Evolutionary conservation across 805 yeast species (phyloP), one percentile per base, ranked within the genome.

Genomic region (Candida golubevii): DNA sequence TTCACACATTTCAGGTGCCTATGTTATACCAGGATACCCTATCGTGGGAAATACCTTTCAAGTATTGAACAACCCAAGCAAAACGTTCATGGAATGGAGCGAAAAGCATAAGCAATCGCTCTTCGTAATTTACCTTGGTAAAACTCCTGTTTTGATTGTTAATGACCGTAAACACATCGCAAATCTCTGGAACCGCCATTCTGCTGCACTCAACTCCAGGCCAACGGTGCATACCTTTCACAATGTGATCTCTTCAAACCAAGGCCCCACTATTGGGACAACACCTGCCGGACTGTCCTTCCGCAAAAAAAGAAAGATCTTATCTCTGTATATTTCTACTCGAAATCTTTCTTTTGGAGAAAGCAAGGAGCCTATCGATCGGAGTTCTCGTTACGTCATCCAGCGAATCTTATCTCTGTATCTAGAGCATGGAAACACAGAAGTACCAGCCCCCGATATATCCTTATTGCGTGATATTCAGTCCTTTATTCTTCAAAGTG

Each of bases 151-250:
- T 1, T 72, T 86, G 10, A 81, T 86, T 13, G 90, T 80, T n/a
- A 83, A 85, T 56, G 74, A 84, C 1, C 81, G 66, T 51, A 75
- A 72, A 4, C 74, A 83, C 7, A 79, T 82, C 1, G 59, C 62
- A 33, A 65, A 65, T 23, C 61, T 85, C 3, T 83, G 86, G 85
- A 59, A 74, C 26, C 54, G 53, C 12, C 48, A 61, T 36, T 65
- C 80, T 7, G 58, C 67, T 30, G 76, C 81, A 3, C 78, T 77
- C 47, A 82, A 79, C 53, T 85, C 91, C 1, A 66, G 95, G 35
- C 93, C 93, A 0, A 61, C 71, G 15, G 67, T 76, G 42, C 78
- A 77, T 59, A 83, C 89, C 1, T 85, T 86, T 62, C 93, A 86
- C 62, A 65, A 71, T 14, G 69, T 84, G 2, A 67, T 84, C 35